Conservation (phyloP, 2,329 filamentous ascomycete genomes). For the Clonostachys sp. region DNA sequence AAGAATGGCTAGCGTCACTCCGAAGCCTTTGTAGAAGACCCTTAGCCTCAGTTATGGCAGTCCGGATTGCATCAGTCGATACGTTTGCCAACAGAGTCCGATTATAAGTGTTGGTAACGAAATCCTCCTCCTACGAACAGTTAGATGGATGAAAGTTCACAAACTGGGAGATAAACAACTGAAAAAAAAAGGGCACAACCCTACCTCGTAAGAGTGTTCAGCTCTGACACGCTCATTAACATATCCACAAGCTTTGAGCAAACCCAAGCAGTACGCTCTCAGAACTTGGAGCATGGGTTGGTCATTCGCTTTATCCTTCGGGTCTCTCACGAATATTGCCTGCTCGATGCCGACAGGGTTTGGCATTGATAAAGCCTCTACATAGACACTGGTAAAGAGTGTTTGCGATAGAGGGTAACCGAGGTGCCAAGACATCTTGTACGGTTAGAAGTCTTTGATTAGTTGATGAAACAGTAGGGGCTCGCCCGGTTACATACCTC, state of each 20-base stretch:
- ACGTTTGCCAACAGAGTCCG: conserved; percentile 68
- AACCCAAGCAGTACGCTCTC: conserved; percentile 77
- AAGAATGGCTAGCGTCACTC: conserved; percentile 20
- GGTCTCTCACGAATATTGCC: conserved; percentile 53
- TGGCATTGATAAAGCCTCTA: conserved; percentile 77
- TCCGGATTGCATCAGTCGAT: conserved; percentile 48
- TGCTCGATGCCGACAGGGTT: conserved; percentile 59
- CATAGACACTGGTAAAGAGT: conserved; percentile 85
- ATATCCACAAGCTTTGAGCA: conserved; percentile 78
- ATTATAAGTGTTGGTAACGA: conserved; percentile 87
- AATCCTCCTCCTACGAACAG: conserved; percentile 76
- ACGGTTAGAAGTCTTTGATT: background rate
- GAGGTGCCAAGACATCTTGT: conserved; percentile 89
- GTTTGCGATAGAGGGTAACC: conserved; percentile 96
- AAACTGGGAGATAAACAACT: background rate
- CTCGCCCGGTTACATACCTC: conserved; percentile 52
- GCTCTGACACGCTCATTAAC: conserved; percentile 72
- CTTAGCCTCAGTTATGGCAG: conserved; percentile 50
- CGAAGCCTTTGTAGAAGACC: conserved; percentile 38
- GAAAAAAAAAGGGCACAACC: background rate
- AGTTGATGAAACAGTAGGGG: background rate
- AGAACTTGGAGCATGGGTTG: conserved; percentile 59
- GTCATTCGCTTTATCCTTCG: conserved; percentile 16
- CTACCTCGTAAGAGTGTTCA: conserved; percentile 88
- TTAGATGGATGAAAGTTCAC: background rate